Evolutionary conservation across 2,329 filamentous ascomycete species (phyloP).

Genomic region (Nothophoma quercina): DNA sequence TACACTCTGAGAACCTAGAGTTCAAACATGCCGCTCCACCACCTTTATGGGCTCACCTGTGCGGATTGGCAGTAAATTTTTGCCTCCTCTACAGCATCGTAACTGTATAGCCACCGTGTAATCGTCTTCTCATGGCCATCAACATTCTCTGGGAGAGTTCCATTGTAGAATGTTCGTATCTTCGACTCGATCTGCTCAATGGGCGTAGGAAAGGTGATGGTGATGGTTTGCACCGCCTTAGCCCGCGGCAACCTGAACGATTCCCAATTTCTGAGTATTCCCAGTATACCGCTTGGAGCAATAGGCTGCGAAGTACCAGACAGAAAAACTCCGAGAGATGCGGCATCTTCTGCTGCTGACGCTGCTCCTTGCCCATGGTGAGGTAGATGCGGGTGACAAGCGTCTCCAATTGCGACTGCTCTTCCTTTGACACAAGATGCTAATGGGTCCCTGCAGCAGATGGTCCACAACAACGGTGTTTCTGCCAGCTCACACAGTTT

Average conservation of each 20-base stretch:
- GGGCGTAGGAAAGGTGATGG: background rate
- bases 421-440: slow-evolving; percentile 4
- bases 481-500: slow-evolving; percentile 12
- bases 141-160: background rate
- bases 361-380: slow-evolving; percentile 11
- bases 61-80: background rate
- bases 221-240: slow-evolving; percentile 7
- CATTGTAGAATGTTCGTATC: background rate
- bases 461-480: slow-evolving; percentile 10
- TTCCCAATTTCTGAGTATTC: background rate
- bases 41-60: too few species aligned
- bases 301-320: background rate
- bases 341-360: slow-evolving; percentile 9
- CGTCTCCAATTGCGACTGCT: slow-evolving; percentile 9
- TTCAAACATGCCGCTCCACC: too few species aligned
- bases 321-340: slow-evolving; percentile 2
- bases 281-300: background rate
- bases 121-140: slow-evolving; percentile 5
- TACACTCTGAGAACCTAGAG: too few species aligned
- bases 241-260: slow-evolving; percentile 3
- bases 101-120: background rate
- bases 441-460: slow-evolving; percentile 8
- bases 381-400: slow-evolving; percentile 9
- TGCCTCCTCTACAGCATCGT: slow-evolving; percentile 4
- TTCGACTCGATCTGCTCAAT: background rate